A percentile compares a stretch with the other conserved stretches of the same genome.
Conservation (phyloP, 495 filamentous ascomycete species). For the Lentithecium fluviatile region DNA sequence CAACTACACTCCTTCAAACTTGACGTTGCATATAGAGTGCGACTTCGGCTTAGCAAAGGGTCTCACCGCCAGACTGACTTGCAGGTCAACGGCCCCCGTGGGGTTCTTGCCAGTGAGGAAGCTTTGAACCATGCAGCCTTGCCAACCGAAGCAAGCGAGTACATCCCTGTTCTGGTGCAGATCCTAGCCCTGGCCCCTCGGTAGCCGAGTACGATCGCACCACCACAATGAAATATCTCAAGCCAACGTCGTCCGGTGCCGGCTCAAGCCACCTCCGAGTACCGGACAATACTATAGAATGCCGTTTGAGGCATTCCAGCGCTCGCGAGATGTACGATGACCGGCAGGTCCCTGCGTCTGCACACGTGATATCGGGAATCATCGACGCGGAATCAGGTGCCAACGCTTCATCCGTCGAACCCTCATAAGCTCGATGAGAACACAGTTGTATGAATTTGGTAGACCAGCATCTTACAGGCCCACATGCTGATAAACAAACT, state of each 20-base stretch:
- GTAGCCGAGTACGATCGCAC: constrained; percentile 15
- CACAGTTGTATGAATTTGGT: no score
- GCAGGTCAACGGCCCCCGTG: constrained; percentile 12
- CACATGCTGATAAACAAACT: no score
- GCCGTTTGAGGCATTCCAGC: background rate
- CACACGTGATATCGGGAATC: background rate
- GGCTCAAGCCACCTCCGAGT: constrained; percentile 6
- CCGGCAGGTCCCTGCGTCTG: background rate
- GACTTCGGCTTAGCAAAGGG: constrained; percentile 9
- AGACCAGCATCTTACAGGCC: no score
- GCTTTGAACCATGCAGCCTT: constrained; percentile 16
- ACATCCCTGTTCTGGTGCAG: constrained; percentile 11
- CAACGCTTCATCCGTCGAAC: no score
- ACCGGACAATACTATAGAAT: background rate
- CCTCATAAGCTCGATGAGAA: no score
- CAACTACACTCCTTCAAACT: background rate
- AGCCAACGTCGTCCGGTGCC: constrained; percentile 4
- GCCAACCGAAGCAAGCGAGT: constrained; percentile 4
- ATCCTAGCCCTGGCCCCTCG: background rate
- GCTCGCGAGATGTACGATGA: background rate
- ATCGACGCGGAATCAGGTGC: no score
- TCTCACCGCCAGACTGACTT: constrained; percentile 26
- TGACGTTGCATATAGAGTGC: background rate
- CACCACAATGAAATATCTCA: background rate
- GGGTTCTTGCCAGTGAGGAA: constrained; percentile 14